Evolutionary conservation across 2,329 filamentous ascomycete genomes (phyloP).

Genomic region (Cylindrodendrum hubeiense): DNA sequence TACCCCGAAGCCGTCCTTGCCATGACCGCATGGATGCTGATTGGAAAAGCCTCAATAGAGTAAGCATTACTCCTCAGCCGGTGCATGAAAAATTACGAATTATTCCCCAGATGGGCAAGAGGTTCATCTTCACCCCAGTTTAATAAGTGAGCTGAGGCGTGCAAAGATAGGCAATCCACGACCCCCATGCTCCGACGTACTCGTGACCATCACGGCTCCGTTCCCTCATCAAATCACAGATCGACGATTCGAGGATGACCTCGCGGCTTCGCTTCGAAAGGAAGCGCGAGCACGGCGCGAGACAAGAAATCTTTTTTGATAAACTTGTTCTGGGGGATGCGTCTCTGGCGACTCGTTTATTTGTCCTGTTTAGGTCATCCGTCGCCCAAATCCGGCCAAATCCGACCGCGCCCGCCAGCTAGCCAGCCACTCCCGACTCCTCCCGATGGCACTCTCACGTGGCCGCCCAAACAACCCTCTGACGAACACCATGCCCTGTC

Average conservation of each 20-base stretch:
- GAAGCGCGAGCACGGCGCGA: not conserved
- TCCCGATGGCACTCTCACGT: conserved; percentile 41
- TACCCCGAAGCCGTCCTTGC: not conserved
- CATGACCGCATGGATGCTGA: not conserved
- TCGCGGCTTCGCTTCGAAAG: not conserved
- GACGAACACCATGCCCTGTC: not conserved
- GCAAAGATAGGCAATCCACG: conserved; percentile 7
- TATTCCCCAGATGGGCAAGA: not conserved
- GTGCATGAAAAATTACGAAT: not conserved
- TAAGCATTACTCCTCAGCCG: not conserved
- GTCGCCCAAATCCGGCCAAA: not conserved
- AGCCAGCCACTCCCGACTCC: conserved; percentile 33
- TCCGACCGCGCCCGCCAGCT: conserved; percentile 11
- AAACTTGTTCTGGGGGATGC: conserved; percentile 1
- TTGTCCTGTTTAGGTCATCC: conserved; percentile 11
- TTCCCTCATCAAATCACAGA: conserved; percentile 3
- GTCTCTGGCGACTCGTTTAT: not conserved
- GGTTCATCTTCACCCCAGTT: not conserved
- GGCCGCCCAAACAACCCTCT: conserved; percentile 12
- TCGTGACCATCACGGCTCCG: not conserved
- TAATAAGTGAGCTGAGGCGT: conserved; percentile 1
- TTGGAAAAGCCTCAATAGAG: not conserved
- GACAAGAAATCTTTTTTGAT: not conserved
- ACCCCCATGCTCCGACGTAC: conserved; percentile 2
- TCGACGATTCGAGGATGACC: not conserved